These are phyloP conservation scores for Adansonia grandidieri DNA, from an alignment of 441 rosid species.

Conservation along the genomic window DNA sequence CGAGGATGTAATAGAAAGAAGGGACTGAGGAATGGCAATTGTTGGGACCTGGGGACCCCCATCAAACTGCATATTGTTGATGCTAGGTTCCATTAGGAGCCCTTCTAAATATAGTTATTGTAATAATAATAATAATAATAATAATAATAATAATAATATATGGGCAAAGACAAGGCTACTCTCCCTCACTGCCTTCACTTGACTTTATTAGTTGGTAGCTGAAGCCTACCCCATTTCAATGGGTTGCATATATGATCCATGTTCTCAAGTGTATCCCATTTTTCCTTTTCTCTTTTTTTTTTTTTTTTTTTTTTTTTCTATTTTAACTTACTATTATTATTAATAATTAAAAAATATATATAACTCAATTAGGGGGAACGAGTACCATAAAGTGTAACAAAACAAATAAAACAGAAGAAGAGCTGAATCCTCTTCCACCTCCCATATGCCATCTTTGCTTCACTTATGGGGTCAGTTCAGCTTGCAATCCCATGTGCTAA, in stretches of 20 bases:
- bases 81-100: constrained; percentile 16
- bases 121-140: neutral
- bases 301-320: neutral
- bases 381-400: neutral
- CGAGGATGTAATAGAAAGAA: constrained; percentile 18
- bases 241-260: constrained; percentile 57
- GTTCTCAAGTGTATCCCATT: constrained; percentile 30
- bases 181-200: constrained; percentile 39
- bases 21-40: neutral
- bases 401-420: constrained; percentile 11
- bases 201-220: constrained; percentile 55
- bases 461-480: constrained; percentile 25
- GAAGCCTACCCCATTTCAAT: constrained; percentile 36
- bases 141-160: neutral
- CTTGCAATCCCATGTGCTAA: constrained; percentile 49
- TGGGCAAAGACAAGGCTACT: constrained; percentile 22
- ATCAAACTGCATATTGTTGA: constrained; percentile 30
- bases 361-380: neutral
- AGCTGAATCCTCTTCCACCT: constrained; percentile 29
- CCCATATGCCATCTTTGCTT: constrained; percentile 31
- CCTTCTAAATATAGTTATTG: constrained; percentile 18
- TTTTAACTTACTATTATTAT: neutral
- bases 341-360: neutral
- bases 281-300: neutral
- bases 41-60: constrained; percentile 18